These are phyloP conservation scores for Hymenoscyphus linearis DNA, from an alignment of 2,329 filamentous ascomycete genomes.

Conservation along the genomic window DNA sequence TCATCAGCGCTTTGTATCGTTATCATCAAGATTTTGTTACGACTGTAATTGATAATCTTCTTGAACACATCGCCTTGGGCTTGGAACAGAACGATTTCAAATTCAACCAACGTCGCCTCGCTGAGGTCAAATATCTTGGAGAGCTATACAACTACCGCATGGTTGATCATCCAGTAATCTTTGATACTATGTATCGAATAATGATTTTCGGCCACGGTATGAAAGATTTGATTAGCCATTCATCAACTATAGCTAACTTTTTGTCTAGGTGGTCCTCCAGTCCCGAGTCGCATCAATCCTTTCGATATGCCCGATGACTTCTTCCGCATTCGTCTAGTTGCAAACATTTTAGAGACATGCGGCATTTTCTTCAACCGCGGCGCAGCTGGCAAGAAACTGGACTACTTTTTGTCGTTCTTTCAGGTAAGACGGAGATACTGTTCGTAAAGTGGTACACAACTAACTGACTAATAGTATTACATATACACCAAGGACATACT, in stretches of 20 bases:
- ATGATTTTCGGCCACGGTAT: constrained; percentile 79
- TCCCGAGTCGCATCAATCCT: constrained; percentile 68
- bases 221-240: neutral
- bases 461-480: constrained; percentile 64
- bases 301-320: constrained; percentile 91
- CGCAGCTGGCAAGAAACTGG: constrained; percentile 89
- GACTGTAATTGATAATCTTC: constrained; percentile 82
- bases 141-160: constrained; percentile 98
- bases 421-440: constrained; percentile 51
- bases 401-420: constrained; percentile 95
- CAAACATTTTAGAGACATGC: constrained; percentile 87
- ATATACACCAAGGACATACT: constrained; percentile 82
- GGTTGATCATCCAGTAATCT: constrained; percentile 91
- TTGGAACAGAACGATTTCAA: constrained; percentile 97
- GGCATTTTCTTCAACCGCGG: constrained; percentile 95
- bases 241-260: neutral
- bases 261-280: constrained; percentile 64
- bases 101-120: constrained; percentile 89
- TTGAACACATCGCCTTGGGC: constrained; percentile 83
- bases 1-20: constrained; percentile 81
- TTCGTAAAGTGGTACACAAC: constrained; percentile 11
- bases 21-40: constrained; percentile 91
- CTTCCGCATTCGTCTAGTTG: constrained; percentile 87
- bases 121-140: constrained; percentile 92
- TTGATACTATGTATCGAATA: constrained; percentile 91